Percentiles rank a stretch among this genome's conserved stretches.
These are phyloP conservation scores for Scheffersomyces insectosa DNA, from an alignment of 1,139 yeast species.

Conservation along the genomic window DNA sequence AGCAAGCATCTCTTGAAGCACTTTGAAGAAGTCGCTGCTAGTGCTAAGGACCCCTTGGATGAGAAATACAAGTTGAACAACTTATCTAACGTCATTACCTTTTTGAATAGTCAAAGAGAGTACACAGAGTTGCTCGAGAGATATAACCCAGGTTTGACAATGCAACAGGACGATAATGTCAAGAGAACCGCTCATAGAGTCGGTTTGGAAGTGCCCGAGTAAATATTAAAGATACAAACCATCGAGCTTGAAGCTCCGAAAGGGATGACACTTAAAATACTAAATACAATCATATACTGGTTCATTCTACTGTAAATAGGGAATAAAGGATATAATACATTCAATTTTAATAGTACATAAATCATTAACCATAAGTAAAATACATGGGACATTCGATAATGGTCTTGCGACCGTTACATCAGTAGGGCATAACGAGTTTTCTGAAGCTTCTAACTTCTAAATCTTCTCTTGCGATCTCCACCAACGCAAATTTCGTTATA, in stretches of 20 bases:
- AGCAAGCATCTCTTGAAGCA: constrained; percentile 20
- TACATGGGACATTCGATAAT: neutral
- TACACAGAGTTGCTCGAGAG: constrained; percentile 80
- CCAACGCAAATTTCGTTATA: constrained; percentile 7
- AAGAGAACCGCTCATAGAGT: constrained; percentile 81
- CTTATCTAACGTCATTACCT: constrained; percentile 52
- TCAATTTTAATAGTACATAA: neutral
- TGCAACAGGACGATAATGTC: constrained; percentile 78
- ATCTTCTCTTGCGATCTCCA: constrained; percentile 10
- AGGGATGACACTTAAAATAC: neutral
- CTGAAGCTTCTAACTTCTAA: constrained; percentile 1
- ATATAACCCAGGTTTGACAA: constrained; percentile 80
- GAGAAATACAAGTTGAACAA: constrained; percentile 29
- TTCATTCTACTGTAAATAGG: neutral
- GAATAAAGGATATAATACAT: neutral
- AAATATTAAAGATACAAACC: neutral
- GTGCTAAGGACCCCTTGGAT: constrained; percentile 10
- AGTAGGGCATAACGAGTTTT: no score
- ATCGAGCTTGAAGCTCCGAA: no score
- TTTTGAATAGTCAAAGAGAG: constrained; percentile 69
- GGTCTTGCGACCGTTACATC: no score
- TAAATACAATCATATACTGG: neutral
- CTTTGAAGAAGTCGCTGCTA: constrained; percentile 23
- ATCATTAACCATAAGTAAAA: neutral
- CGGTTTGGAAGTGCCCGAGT: constrained; percentile 49